Evolutionary conservation across 495 filamentous ascomycete species (phyloP), one percentile per base, ranked within the genome.

Genomic region (Zalerion maritima): DNA sequence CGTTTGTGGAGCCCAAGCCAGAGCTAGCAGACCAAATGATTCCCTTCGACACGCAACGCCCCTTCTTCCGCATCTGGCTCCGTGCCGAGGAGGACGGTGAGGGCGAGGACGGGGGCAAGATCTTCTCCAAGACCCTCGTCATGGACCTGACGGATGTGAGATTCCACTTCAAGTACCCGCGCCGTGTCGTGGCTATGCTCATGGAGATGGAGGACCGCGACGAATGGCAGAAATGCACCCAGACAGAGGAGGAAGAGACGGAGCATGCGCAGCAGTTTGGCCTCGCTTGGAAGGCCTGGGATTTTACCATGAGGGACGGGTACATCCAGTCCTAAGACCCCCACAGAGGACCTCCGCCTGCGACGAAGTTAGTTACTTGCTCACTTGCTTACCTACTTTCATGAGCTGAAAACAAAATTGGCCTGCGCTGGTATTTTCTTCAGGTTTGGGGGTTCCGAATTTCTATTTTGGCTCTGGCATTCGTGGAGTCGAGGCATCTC

Each of bases 31-130:
- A 43, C 7, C 51, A 57, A 35, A 54, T 60, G 9, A 46, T 52
- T 26, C 34, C 32, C 1, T 46, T 40, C 14, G 60, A 52, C 11
- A 64, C 71, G 20, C 43, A 59, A 4, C 73, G 71, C 0, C 85
- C 94, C 37, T 92, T 75, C 50, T 84, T 97, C 52, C 73, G 83
- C 3, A 62, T 89, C 4, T 85, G 81, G 74, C 73, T 85, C 28
- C 87, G 79, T 74, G 58, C 56, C 5, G 54, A 64, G 28, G 54
- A 47, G 27, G 53, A 53, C 11, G 50, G 36, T 7, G 52, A 35
- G 14, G 28, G 16, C 10, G 45, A 59, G 6, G 53, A 52, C 2
- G 55, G 42, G 4, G 46, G 47, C 22, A 47, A 59, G 19, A 44
- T 50, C 10, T 42, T 54, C 25, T 57, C 59, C 16, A 62, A 67